Percentiles rank a stretch among this genome's conserved stretches.
Conservation (phyloP, 129 eudicot genomes). For the Logfia minima region DNA sequence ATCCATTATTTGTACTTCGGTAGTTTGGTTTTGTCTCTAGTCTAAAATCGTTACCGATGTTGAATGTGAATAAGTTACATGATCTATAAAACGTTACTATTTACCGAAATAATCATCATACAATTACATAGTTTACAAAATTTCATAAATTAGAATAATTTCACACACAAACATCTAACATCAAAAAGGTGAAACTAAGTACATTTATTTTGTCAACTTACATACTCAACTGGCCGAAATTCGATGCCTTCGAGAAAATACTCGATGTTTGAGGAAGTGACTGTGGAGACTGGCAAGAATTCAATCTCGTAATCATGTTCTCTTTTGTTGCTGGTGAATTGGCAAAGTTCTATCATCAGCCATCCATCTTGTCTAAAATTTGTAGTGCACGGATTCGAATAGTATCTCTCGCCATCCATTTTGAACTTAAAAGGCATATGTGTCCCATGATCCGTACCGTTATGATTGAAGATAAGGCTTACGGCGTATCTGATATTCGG, state of each 20-base stretch:
- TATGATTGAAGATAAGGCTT: slow-evolving; percentile 16
- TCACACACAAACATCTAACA: not conserved
- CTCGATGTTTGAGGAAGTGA: slow-evolving; percentile 5
- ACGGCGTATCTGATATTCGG: not conserved
- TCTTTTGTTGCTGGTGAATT: slow-evolving; percentile 5
- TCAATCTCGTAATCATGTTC: slow-evolving; percentile 12
- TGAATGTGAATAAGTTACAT: too few relatives aligned
- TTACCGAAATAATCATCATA: too few relatives aligned
- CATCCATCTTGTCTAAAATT: slow-evolving; percentile 10
- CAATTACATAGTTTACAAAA: not conserved
- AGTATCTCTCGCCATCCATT: not conserved
- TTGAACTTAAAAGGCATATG: slow-evolving; percentile 21
- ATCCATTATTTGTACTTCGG: too few relatives aligned
- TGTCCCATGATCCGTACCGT: not conserved
- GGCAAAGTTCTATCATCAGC: not conserved
- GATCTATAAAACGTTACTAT: too few relatives aligned
- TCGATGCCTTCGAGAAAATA: slow-evolving; percentile 21
- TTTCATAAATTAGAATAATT: not conserved
- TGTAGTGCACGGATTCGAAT: not conserved
- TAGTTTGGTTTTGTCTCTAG: too few relatives aligned
- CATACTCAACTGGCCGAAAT: slow-evolving; percentile 14
- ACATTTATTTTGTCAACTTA: not conserved
- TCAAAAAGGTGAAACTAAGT: not conserved
- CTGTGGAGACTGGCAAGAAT: not conserved
- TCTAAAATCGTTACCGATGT: too few relatives aligned